Evolutionary conservation across 1,284 basidiomycete genomes (phyloP).

Genomic region (Cystobasidiaceae sp.): DNA sequence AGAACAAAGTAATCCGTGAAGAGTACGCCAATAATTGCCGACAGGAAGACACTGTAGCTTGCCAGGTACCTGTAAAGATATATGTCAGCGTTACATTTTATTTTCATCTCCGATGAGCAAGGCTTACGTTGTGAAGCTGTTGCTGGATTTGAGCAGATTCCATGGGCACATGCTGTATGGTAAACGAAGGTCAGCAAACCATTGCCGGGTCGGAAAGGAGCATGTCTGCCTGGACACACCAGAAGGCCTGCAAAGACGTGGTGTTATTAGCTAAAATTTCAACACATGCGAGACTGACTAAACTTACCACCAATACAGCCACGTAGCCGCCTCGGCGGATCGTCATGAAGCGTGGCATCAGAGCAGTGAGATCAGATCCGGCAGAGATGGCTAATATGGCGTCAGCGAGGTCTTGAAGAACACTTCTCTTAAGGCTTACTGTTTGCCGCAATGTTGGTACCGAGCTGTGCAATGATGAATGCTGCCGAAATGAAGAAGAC

Average conservation of each 20-base stretch:
- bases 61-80: slow-evolving; percentile 64
- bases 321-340: slow-evolving; percentile 78
- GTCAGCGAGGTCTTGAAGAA: slow-evolving; percentile 46
- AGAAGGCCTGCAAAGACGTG: not conserved
- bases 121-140: slow-evolving; percentile 64
- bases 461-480: slow-evolving; percentile 66
- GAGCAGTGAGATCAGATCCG: slow-evolving; percentile 75
- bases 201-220: no score
- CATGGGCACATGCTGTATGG: slow-evolving; percentile 55
- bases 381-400: slow-evolving; percentile 75
- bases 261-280: not conserved
- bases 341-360: slow-evolving; percentile 74
- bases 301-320: slow-evolving; percentile 65
- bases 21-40: slow-evolving; percentile 67
- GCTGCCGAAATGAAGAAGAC: slow-evolving; percentile 65
- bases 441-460: slow-evolving; percentile 32
- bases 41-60: slow-evolving; percentile 74
- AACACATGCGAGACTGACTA: slow-evolving; percentile 32
- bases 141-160: slow-evolving; percentile 70
- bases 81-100: no score
- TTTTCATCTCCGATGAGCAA: no score
- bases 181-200: slow-evolving; percentile 55
- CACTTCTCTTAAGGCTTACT: not conserved
- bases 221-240: no score
- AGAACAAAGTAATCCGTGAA: slow-evolving; percentile 76